These are phyloP conservation scores for Blastomyces gilchristii DNA, from an alignment of 2,329 filamentous ascomycete species.

Conservation along the genomic window DNA sequence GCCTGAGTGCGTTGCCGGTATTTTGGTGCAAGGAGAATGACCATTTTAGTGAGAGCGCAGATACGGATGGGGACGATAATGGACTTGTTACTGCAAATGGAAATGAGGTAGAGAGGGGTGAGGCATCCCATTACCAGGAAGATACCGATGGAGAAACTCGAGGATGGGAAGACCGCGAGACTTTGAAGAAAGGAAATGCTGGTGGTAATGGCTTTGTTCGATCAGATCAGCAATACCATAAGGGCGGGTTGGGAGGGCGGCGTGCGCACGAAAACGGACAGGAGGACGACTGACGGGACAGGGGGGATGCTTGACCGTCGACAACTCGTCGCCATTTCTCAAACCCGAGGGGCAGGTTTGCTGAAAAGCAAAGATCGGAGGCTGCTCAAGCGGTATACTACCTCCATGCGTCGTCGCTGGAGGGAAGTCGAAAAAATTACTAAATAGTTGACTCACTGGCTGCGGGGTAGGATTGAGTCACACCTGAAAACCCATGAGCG, in stretches of 20 bases:
- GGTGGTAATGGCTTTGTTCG: neutral
- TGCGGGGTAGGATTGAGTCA: neutral
- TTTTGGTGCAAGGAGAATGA: constrained; percentile 66
- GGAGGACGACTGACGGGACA: neutral
- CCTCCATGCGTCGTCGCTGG: neutral
- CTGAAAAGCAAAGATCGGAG: neutral
- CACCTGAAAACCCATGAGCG: neutral
- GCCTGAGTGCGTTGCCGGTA: constrained; percentile 59
- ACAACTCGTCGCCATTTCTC: constrained; percentile 24
- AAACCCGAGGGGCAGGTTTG: neutral
- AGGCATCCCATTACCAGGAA: neutral
- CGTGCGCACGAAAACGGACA: neutral
- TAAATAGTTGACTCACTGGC: neutral
- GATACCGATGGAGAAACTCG: neutral
- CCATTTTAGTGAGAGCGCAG: constrained; percentile 43
- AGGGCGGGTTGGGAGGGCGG: no score
- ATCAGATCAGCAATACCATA: neutral
- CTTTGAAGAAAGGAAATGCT: neutral
- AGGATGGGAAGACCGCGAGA: neutral
- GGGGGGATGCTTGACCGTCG: constrained; percentile 5
- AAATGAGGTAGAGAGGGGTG: neutral
- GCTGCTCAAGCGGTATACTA: neutral
- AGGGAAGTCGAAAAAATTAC: neutral
- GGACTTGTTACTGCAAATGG: constrained; percentile 7
- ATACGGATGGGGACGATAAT: constrained; percentile 20